A percentile compares a stretch with the other conserved stretches of the same genome.
Conservation (phyloP, 257 asterid genomes). For the Lavandula angustifolia region DNA sequence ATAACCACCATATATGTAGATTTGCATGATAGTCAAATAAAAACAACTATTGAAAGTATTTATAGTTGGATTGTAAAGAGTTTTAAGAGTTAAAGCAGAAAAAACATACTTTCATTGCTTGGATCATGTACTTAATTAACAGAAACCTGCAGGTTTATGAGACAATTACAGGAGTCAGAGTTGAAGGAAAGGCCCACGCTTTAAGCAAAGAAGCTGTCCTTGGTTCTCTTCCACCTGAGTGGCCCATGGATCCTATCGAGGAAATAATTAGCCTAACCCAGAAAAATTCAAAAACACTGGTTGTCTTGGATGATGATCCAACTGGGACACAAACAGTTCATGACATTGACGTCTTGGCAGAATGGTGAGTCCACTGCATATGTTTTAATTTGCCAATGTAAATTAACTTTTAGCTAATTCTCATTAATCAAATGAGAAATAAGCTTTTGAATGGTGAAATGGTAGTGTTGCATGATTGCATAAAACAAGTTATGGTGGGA, state of each 20-base stretch:
- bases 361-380: slow-evolving; percentile 65
- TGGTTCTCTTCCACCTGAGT: slow-evolving; percentile 82
- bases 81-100: no score
- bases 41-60: no score
- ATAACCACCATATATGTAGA: no score
- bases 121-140: slow-evolving; percentile 30
- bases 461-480: slow-evolving; percentile 10
- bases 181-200: slow-evolving; percentile 73
- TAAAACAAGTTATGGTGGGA: slow-evolving; percentile 27
- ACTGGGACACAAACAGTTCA: slow-evolving; percentile 99
- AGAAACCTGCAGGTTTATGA: slow-evolving; percentile 74
- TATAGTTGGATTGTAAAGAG: no score
- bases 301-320: slow-evolving; percentile 98
- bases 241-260: slow-evolving; percentile 69
- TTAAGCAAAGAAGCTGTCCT: slow-evolving; percentile 65
- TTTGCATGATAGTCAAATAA: no score
- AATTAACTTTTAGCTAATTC: slow-evolving; percentile 2
- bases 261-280: slow-evolving; percentile 62
- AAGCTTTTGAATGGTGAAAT: slow-evolving; percentile 15
- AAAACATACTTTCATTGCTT: not conserved
- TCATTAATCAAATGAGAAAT: slow-evolving; percentile 11
- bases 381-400: slow-evolving; percentile 13
- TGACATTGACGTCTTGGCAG: slow-evolving; percentile 87
- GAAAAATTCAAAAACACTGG: slow-evolving; percentile 66
- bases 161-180: slow-evolving; percentile 88